phyloP scores from a whole-genome alignment of 1,284 basidiomycete genomes.

The Ustilago lituana region DNA sequence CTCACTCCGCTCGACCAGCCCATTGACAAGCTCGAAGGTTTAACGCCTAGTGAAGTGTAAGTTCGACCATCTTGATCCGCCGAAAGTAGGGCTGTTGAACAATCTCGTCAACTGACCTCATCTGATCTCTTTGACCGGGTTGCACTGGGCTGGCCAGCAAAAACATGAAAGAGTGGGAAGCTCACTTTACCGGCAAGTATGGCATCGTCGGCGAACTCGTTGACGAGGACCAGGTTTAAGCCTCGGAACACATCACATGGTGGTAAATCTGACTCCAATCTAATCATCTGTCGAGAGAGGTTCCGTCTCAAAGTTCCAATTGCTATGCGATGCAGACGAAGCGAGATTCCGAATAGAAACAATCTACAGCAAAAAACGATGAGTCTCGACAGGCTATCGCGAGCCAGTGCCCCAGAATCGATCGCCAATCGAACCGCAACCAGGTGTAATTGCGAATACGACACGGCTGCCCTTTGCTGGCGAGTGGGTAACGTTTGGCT shows the following conservation, averaged over 20 bases:
- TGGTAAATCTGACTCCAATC: neutral
- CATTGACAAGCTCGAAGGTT: conserved; percentile 81
- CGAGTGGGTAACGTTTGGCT: conserved; percentile 11
- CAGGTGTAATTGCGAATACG: conserved; percentile 63
- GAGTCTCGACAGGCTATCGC: too few relatives aligned
- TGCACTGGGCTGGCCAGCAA: conserved; percentile 18
- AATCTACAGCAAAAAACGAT: neutral
- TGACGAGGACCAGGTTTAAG: conserved; percentile 48
- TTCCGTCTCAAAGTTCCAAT: neutral
- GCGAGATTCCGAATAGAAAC: neutral
- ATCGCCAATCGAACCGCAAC: conserved; percentile 63
- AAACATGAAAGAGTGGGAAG: conserved; percentile 61
- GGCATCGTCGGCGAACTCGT: conserved; percentile 62
- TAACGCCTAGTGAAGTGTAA: conserved; percentile 83
- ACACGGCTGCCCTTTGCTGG: conserved; percentile 39
- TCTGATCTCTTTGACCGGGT: too few relatives aligned
- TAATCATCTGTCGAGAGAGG: neutral
- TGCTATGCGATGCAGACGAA: conserved; percentile 2
- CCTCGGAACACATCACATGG: too few relatives aligned
- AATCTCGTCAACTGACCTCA: too few relatives aligned
- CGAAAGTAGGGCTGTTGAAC: too few relatives aligned
- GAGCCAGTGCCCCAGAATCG: conserved; percentile 61
- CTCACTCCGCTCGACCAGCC: conserved; percentile 85
- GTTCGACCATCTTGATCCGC: conserved; percentile 59
- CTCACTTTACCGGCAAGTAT: conserved; percentile 63